Base-by-base conservation (phyloP, 2,329 filamentous ascomycete species). In the Aspergillus pseudonomiae region DNA sequence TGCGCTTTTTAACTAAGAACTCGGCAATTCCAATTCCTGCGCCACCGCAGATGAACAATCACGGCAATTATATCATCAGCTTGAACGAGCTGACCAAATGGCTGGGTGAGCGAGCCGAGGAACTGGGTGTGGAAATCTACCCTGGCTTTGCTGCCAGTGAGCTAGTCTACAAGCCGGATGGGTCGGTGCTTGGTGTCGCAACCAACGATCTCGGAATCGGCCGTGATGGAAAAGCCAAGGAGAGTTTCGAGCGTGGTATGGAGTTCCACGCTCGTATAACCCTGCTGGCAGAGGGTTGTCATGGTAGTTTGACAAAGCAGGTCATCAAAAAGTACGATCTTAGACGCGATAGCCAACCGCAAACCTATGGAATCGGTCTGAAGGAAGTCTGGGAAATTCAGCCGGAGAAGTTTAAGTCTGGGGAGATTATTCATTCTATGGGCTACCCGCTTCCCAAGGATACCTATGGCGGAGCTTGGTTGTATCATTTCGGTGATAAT, bases 401-500 rank as follows among this genome's bases (percentile, higher is more conserved):
- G 71, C 93, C 95, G 0, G 93, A 92, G 71, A 98, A 96, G 80
- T 98, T 97, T 80, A 85, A 90, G 65, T 91, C 91, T 74, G 95
- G 95, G 59, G 84, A 94, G 69, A 87, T 98, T 53, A 87, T 89
- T 4, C 95, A 99, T 81, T 91, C 93, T 5, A 88, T 99, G 89
- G 95, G 95, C 24, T 98, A 96, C 74, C 95, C 95, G 24, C 81
- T 99, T 52, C 88, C 93, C 19, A 88, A 85, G 71, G 91, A 98
- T 75, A 95, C 94, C 10, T 99, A 99, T 76, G 95, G 95, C 69
- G 95, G 95, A 68, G 93, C 92, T n/a, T 99, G 93, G 89, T 94
- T 99, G 92, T 99, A 99, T 75, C 95, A 99, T 79, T 99, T 98
- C 78, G 95, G 94, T 43, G 94, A 99, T 72, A 99, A 98, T 79